Evolutionary conservation across 345 rosid species (phyloP).

Genomic region (Streptanthus diversifolius): DNA sequence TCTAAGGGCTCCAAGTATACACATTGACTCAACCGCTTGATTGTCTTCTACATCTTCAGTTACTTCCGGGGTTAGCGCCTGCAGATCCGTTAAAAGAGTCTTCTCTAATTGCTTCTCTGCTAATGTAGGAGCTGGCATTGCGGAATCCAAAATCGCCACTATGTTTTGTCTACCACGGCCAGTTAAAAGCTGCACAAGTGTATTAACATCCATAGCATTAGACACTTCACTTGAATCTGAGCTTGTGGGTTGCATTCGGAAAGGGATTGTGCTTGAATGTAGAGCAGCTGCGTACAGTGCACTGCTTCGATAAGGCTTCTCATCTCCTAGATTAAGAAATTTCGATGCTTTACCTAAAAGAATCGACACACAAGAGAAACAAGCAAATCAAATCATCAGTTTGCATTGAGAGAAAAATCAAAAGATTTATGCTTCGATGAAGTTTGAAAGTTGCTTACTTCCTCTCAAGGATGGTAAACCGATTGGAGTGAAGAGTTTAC

Average conservation of each 20-base stretch:
- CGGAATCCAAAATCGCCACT: slow-evolving; percentile 60
- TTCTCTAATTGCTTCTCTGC: slow-evolving; percentile 47
- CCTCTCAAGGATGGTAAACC: slow-evolving; percentile 70
- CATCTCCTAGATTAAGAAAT: slow-evolving; percentile 53
- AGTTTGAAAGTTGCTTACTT: slow-evolving; percentile 46
- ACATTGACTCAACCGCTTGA: slow-evolving; percentile 62
- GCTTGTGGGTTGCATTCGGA: slow-evolving; percentile 55
- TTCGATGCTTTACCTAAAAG: slow-evolving; percentile 58
- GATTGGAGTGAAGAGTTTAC: slow-evolving; percentile 71
- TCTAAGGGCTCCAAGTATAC: slow-evolving; percentile 65
- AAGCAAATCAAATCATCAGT: not conserved
- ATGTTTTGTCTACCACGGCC: slow-evolving; percentile 69
- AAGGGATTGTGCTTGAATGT: slow-evolving; percentile 70
- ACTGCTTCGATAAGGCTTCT: slow-evolving; percentile 74
- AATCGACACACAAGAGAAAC: not conserved
- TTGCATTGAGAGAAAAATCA: not conserved
- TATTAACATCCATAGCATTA: slow-evolving; percentile 56
- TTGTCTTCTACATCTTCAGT: slow-evolving; percentile 58
- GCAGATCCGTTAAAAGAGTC: slow-evolving; percentile 46
- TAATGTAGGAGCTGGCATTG: slow-evolving; percentile 73
- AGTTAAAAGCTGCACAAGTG: slow-evolving; percentile 52
- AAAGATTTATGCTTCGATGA: not conserved
- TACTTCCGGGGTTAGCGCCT: slow-evolving; percentile 67
- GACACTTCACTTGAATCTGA: slow-evolving; percentile 47
- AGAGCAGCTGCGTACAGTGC: slow-evolving; percentile 86